A percentile compares a stretch with the other conserved stretches of the same genome.
Conservation (phyloP, 2,329 filamentous ascomycete species). For the Venturia oleaginea region DNA sequence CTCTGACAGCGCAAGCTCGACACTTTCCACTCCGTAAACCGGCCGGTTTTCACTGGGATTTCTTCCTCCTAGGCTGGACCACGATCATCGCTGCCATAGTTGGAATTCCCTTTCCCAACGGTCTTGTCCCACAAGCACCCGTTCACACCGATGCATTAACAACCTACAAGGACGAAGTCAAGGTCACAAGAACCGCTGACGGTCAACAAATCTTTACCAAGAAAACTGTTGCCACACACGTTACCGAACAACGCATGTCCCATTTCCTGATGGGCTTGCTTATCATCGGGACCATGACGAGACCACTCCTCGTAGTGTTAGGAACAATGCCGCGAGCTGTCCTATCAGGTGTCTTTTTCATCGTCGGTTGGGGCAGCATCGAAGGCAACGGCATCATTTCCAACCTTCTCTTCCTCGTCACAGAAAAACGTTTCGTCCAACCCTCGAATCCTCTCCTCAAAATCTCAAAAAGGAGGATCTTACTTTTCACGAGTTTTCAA, state of each 20-base stretch:
- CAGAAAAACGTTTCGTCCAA: conserved; percentile 39
- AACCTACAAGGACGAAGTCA: conserved; percentile 24
- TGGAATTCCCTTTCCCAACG: conserved; percentile 49
- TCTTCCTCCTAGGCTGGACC: conserved; percentile 48
- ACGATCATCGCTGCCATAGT: conserved; percentile 48
- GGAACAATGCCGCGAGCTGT: conserved; percentile 46
- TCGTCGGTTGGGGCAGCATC: conserved; percentile 45
- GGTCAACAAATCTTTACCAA: conserved; percentile 16
- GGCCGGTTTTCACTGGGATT: conserved; percentile 53
- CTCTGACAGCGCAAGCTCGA: conserved; percentile 46
- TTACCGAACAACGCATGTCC: conserved; percentile 48
- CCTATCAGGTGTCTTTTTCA: conserved; percentile 49
- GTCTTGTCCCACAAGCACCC: conserved; percentile 50
- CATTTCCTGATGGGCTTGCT: conserved; percentile 48
- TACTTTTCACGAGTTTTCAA: conserved; percentile 44
- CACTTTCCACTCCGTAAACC: conserved; percentile 49
- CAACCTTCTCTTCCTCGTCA: conserved; percentile 41
- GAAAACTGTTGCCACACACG: conserved; percentile 34
- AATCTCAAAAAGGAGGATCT: conserved; percentile 31
- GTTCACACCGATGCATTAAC: conserved; percentile 48
- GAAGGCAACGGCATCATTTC: conserved; percentile 45
- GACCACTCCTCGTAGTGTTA: conserved; percentile 44
- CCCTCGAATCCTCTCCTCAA: conserved; percentile 38
- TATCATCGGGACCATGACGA: conserved; percentile 48
- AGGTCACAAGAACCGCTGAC: conserved; percentile 29